Evolutionary conservation across 2,329 filamentous ascomycete genomes (phyloP), one percentile per base, ranked within the genome.

Genomic region (Amylocarpus encephaloides): DNA sequence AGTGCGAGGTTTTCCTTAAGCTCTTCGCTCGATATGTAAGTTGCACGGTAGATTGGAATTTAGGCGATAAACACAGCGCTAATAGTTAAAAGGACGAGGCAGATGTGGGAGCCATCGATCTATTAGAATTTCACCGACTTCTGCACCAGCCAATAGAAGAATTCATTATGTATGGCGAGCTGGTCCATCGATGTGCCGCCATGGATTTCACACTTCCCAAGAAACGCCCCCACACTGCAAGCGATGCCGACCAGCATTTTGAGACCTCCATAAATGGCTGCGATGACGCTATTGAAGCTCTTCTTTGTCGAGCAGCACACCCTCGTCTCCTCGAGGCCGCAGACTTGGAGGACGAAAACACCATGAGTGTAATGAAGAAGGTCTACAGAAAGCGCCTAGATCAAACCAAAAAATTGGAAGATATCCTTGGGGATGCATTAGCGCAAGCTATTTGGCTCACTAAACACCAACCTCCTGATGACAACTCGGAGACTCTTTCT

Each of bases 1-100:
- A 73, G 42, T 78, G 78, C 2, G 78, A 83, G 55, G 54, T 44
- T 0, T 85, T 85, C 55, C 63, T 85, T 1, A 60, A 80, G 48
- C 46, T 55, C 3, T 70, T 66, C 52, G 62, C 64, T 19, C 54
- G 68, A 29, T 60, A 64, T 35, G 61, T 62, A 58, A 30, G 50
- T 38, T 43, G 15, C 6, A 34, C 38, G 10, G 3, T n/a, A 1
- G 1, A 30, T 26, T 26, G 22, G 22, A 26, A 26, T 4, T 26
- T 10, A 6, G 3, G 7, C 6, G 15, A 22, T 19, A 36, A 13
- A 42, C 29, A 5, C 26, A 5, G 15, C 13, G 39, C 54, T 60
- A 48, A 61, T 33, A 26, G 4, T 11, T 32, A 11, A 12, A 32
- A 62, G 57, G 76, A 77, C 48, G 54, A 66, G 6, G 68, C 71